A percentile compares a stretch with the other conserved stretches of the same genome.
phyloP scores from a whole-genome alignment of 768 basidiomycete species.

The Neoboletus magnificus region DNA sequence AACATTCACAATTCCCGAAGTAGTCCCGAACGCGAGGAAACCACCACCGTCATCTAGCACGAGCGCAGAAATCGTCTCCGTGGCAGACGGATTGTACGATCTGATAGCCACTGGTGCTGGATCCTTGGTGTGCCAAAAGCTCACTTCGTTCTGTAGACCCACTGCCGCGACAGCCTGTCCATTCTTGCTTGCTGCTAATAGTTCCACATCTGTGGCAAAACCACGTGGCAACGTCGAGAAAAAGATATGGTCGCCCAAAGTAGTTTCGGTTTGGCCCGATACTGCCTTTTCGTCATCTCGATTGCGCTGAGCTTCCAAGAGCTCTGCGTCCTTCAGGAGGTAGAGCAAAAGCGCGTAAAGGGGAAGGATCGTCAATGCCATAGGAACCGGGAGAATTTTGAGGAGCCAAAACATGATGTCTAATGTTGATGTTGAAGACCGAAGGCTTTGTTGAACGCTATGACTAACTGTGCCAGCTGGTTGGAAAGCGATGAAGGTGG shows the following conservation, averaged over 20 bases:
- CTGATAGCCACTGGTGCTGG: slow-evolving; percentile 43
- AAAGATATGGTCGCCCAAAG: slow-evolving; percentile 43
- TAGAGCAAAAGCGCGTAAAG: slow-evolving; percentile 81
- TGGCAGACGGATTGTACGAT: slow-evolving; percentile 43
- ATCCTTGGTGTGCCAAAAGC: slow-evolving; percentile 57
- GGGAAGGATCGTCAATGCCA: slow-evolving; percentile 66
- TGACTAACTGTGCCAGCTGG: slow-evolving; percentile 35
- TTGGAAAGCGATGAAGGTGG: slow-evolving; percentile 68
- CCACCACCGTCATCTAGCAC: slow-evolving; percentile 59
- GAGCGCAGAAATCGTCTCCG: slow-evolving; percentile 55
- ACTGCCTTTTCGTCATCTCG: slow-evolving; percentile 44
- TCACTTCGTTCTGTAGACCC: slow-evolving; percentile 75
- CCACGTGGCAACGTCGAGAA: slow-evolving; percentile 79
- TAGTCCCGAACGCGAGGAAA: slow-evolving; percentile 70
- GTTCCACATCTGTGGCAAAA: slow-evolving; percentile 78
- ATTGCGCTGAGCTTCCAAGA: slow-evolving; percentile 81
- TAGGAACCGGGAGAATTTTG: slow-evolving; percentile 84
- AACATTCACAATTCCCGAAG: slow-evolving; percentile 58
- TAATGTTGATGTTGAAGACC: slow-evolving; percentile 46
- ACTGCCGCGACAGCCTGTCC: slow-evolving; percentile 67
- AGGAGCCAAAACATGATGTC: slow-evolving; percentile 67
- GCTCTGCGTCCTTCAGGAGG: slow-evolving; percentile 86
- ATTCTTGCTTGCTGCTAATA: slow-evolving; percentile 67
- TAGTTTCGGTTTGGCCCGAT: slow-evolving; percentile 20
- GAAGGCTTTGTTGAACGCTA: slow-evolving; percentile 33